Percentiles rank a stretch among this genome's conserved stretches.
Conservation (phyloP, 2,329 filamentous ascomycete species). For the Xylariaceae sp. region DNA sequence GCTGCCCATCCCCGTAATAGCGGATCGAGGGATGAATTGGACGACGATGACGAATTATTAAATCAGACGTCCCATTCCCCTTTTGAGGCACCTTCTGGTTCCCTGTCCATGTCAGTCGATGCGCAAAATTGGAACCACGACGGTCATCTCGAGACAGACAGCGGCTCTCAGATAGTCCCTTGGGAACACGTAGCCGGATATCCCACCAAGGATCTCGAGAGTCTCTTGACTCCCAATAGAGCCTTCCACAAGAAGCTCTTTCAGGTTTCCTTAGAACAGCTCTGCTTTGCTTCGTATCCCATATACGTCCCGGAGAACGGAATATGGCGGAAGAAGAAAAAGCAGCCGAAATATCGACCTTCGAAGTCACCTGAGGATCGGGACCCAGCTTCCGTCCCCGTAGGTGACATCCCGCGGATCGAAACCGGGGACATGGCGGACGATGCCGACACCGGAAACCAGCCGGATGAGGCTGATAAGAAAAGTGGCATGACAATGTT, state of each 20-base stretch:
- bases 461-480: conserved; percentile 54
- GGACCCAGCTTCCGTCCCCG: conserved; percentile 16
- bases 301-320: conserved; percentile 81
- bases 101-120: conserved; percentile 41
- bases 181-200: conserved; percentile 78
- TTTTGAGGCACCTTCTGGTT: conserved; percentile 33
- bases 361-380: conserved; percentile 33
- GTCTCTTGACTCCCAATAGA: conserved; percentile 73
- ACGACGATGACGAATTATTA: conserved; percentile 55
- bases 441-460: conserved; percentile 40
- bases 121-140: conserved; percentile 53
- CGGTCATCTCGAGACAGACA: conserved; percentile 58
- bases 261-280: conserved; percentile 77
- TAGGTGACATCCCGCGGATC: conserved; percentile 28
- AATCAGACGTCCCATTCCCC: conserved; percentile 48
- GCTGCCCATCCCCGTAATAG: conserved; percentile 32
- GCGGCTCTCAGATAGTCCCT: conserved; percentile 60
- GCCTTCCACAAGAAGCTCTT: conserved; percentile 82
- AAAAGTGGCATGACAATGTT: conserved; percentile 90
- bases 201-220: conserved; percentile 76
- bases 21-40: conserved; percentile 38
- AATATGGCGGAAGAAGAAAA: conserved; percentile 69
- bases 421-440: conserved; percentile 35
- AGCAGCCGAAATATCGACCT: conserved; percentile 38
- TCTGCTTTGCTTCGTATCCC: conserved; percentile 81